A percentile compares a stretch with the other conserved stretches of the same genome.
Conservation (phyloP, 192 early-diverging fungal genomes). For the Dimargaris cristalligena region DNA sequence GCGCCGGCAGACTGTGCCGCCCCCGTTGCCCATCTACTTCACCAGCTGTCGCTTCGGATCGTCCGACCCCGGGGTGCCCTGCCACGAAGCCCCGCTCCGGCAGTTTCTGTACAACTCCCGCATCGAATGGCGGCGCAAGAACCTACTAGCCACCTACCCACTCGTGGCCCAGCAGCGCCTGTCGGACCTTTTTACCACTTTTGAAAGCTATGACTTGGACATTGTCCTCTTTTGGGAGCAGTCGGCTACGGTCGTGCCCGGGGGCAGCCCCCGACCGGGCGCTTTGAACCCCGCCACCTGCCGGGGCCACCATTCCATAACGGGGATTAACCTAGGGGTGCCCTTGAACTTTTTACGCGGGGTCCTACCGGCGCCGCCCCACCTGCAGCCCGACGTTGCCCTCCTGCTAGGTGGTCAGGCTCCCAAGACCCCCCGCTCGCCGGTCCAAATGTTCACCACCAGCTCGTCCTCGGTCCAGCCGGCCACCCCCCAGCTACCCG, state of each 20-base stretch:
- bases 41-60: slow-evolving; percentile 29
- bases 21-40: slow-evolving; percentile 17
- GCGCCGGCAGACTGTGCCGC: slow-evolving; percentile 16
- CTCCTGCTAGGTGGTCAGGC: slow-evolving; percentile 6
- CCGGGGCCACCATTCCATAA: slow-evolving; percentile 79
- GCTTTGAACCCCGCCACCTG: slow-evolving; percentile 20
- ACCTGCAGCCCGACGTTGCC: slow-evolving; percentile 29
- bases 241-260: not conserved
- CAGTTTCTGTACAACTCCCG: slow-evolving; percentile 54
- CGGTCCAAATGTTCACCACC: not conserved
- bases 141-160: slow-evolving; percentile 47
- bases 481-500: slow-evolving; percentile 11
- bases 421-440: not conserved
- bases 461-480: too few species aligned
- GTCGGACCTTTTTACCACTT: slow-evolving; percentile 57
- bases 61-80: slow-evolving; percentile 34
- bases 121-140: slow-evolving; percentile 47
- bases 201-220: slow-evolving; percentile 75
- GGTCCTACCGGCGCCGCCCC: slow-evolving; percentile 21
- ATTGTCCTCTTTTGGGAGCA: slow-evolving; percentile 63
- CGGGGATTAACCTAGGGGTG: slow-evolving; percentile 76
- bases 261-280: slow-evolving; percentile 22
- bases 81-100: slow-evolving; percentile 40
- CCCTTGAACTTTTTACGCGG: slow-evolving; percentile 51
- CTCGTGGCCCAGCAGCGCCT: slow-evolving; percentile 39